A percentile compares a stretch with the other conserved stretches of the same genome.
These are phyloP conservation scores for Ustilaginoidea virens DNA, from an alignment of 2,329 filamentous ascomycete genomes.

Conservation along the genomic window DNA sequence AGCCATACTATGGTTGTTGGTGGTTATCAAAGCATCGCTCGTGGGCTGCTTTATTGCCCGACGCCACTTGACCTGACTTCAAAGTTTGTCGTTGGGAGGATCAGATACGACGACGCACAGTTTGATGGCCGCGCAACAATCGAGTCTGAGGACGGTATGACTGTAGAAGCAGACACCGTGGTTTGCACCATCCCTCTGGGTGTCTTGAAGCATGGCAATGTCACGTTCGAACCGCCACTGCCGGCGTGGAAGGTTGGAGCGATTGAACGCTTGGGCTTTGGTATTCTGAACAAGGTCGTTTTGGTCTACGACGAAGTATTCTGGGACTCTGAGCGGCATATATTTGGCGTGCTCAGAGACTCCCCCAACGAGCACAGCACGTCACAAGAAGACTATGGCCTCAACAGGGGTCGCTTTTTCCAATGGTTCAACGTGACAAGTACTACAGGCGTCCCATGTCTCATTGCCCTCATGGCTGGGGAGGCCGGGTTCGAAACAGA, in stretches of 20 bases:
- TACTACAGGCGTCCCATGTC: conserved; percentile 72
- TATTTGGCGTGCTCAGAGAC: conserved; percentile 80
- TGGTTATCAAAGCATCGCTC: conserved; percentile 86
- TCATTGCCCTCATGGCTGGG: conserved; percentile 90
- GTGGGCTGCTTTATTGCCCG: conserved; percentile 67
- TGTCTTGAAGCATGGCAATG: conserved; percentile 67
- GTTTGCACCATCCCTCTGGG: conserved; percentile 82
- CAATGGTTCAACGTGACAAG: conserved; percentile 95
- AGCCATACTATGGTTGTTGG: conserved; percentile 87
- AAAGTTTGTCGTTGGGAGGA: conserved; percentile 54
- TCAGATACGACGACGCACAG: conserved; percentile 44
- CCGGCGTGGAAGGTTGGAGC: conserved; percentile 72
- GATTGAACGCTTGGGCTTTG: conserved; percentile 77
- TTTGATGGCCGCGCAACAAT: conserved; percentile 38
- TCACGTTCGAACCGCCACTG: conserved; percentile 82
- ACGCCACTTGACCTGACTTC: conserved; percentile 62
- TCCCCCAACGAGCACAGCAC: conserved; percentile 55
- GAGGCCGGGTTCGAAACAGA: conserved; percentile 87
- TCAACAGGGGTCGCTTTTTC: conserved; percentile 79
- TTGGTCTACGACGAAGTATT: conserved; percentile 80
- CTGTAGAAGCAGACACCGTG: conserved; percentile 75
- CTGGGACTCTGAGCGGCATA: conserved; percentile 81
- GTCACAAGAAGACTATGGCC: conserved; percentile 63
- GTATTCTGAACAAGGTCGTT: conserved; percentile 88
- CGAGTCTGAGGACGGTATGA: conserved; percentile 62